Conservation (phyloP, 192 early-diverging fungal genomes). For the Backusella mclennaniae region DNA sequence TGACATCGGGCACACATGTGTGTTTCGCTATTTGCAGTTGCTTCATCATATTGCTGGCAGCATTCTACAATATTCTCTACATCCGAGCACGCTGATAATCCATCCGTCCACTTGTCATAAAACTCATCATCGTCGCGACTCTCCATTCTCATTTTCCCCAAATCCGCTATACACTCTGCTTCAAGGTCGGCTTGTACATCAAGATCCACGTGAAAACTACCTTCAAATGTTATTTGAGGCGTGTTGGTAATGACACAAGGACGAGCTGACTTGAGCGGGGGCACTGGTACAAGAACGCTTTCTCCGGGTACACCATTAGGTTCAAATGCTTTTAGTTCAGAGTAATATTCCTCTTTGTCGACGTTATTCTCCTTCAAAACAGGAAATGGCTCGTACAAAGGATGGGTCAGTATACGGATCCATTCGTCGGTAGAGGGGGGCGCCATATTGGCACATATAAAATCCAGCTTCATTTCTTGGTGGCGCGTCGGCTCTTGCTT, state of each 20-base stretch:
- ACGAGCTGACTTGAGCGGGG: too few relatives aligned
- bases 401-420: background rate
- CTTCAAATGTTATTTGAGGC: background rate
- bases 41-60: background rate
- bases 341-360: background rate
- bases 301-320: background rate
- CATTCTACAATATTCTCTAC: conserved; percentile 14
- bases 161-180: too few relatives aligned
- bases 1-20: conserved; percentile 32
- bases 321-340: background rate
- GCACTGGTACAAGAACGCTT: background rate
- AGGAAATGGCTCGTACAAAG: background rate
- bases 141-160: background rate
- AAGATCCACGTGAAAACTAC: background rate
- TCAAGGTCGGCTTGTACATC: too few relatives aligned
- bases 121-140: background rate
- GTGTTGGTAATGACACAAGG: background rate
- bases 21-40: conserved; percentile 12
- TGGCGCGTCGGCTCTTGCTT: background rate
- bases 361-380: background rate
- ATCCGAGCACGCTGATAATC: background rate
- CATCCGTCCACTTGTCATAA: background rate
- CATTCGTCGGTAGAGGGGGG: background rate
- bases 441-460: background rate
- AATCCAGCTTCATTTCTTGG: background rate